A percentile compares a stretch with the other conserved stretches of the same genome.
Evolutionary conservation across 192 early-diverging fungal species (phyloP).

Genomic region (Dissophora globulifera): DNA sequence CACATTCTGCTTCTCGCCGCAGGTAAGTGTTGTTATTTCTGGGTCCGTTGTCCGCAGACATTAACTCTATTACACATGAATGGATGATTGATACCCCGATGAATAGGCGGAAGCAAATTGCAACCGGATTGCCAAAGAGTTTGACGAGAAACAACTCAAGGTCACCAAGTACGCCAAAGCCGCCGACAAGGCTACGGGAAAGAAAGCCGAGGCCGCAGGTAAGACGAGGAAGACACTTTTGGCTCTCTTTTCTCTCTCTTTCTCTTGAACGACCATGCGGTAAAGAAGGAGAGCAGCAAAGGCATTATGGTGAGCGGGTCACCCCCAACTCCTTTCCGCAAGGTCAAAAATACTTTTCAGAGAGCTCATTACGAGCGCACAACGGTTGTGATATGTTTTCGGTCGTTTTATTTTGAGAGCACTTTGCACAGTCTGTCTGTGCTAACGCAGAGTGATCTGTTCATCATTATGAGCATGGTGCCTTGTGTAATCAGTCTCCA

Average conservation of each 20-base stretch:
- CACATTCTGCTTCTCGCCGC: constrained; percentile 3
- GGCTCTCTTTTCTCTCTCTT: background rate
- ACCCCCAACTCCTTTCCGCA: background rate
- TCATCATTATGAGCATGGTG: background rate
- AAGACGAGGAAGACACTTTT: background rate
- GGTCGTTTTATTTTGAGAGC: background rate
- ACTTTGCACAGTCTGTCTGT: background rate
- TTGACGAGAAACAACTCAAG: constrained; percentile 48
- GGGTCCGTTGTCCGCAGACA: background rate
- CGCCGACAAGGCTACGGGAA: constrained; percentile 39
- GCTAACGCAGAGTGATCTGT: background rate
- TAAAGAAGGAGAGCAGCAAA: background rate
- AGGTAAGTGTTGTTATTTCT: no score
- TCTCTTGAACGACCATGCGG: background rate
- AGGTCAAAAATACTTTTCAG: background rate
- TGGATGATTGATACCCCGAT: no score
- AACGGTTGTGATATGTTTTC: no score
- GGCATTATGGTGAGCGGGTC: background rate
- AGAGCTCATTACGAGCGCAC: background rate
- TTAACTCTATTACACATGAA: constrained; percentile 25
- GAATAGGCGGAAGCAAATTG: constrained; percentile 43
- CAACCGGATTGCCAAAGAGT: constrained; percentile 46
- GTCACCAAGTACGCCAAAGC: constrained; percentile 44
- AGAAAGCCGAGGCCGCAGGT: constrained; percentile 43
- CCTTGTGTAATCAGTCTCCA: background rate